These are phyloP conservation scores for Candida vaughaniae DNA, from an alignment of 805 yeast genomes.

Conservation along the genomic window DNA sequence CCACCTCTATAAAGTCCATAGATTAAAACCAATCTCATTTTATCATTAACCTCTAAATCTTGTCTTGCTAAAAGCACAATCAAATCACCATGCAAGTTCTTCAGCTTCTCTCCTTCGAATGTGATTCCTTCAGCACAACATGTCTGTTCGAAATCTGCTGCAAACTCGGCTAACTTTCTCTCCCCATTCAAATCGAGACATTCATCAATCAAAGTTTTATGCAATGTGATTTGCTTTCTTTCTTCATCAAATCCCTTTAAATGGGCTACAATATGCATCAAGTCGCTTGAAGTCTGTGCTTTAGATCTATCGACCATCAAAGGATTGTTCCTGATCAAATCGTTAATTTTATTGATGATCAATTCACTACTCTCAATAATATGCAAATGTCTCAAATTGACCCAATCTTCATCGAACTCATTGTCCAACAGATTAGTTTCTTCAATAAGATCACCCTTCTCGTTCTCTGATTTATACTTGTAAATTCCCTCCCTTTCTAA, in stretches of 20 bases:
- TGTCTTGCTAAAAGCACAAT: constrained; percentile 52
- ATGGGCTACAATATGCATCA: constrained; percentile 73
- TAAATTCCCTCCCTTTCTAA: constrained; percentile 45
- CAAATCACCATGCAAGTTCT: constrained; percentile 60
- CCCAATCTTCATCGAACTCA: constrained; percentile 74
- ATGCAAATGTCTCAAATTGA: constrained; percentile 66
- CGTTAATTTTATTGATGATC: constrained; percentile 56
- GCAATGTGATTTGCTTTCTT: constrained; percentile 57
- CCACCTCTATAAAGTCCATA: constrained; percentile 86
- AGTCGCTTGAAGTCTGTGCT: constrained; percentile 66
- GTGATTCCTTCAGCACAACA: constrained; percentile 71
- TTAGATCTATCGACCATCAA: constrained; percentile 66
- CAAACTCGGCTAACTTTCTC: constrained; percentile 57
- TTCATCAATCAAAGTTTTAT: constrained; percentile 61
- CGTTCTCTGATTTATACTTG: constrained; percentile 56
- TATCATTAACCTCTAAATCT: constrained; percentile 58
- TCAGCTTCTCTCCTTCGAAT: constrained; percentile 62
- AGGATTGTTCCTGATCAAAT: constrained; percentile 70
- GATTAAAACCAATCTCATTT: constrained; percentile 68
- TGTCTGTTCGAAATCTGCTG: constrained; percentile 85
- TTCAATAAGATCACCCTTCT: constrained; percentile 35
- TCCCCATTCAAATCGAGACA: constrained; percentile 60
- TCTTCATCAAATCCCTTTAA: constrained; percentile 67
- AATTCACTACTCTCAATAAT: constrained; percentile 70
- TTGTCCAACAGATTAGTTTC: constrained; percentile 45